A percentile compares a stretch with the other conserved stretches of the same genome.
Evolutionary conservation across 2,329 filamentous ascomycete species (phyloP).

Genomic region (Pseudocercospora fijiensis): DNA sequence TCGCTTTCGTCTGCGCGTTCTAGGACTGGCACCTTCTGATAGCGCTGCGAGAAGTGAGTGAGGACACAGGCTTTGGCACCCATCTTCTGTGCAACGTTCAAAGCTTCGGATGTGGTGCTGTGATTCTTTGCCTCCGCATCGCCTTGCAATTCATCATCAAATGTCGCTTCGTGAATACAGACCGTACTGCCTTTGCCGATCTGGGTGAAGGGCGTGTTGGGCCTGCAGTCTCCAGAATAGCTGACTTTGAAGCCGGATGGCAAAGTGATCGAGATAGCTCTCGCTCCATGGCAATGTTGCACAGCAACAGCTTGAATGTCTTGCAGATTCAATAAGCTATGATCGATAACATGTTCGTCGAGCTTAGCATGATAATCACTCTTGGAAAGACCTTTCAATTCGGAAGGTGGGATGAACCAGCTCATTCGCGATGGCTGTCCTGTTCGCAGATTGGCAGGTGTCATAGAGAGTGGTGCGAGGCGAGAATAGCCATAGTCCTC

Average conservation of each 20-base stretch:
- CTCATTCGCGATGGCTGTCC: conserved; percentile 32
- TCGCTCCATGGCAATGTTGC: conserved; percentile 74
- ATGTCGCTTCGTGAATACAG: conserved; percentile 92
- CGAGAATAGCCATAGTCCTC: conserved; percentile 73
- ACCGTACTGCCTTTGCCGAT: conserved; percentile 76
- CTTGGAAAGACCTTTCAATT: conserved; percentile 25
- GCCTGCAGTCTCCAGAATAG: conserved; percentile 92
- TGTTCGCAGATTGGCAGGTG: conserved; percentile 30
- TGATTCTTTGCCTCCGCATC: conserved; percentile 89
- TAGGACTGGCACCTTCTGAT: conserved; percentile 69
- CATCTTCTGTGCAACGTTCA: conserved; percentile 76
- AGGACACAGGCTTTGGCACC: conserved; percentile 74
- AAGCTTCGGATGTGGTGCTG: conserved; percentile 81
- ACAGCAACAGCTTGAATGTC: conserved; percentile 68
- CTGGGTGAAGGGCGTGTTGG: conserved; percentile 65
- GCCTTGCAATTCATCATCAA: conserved; percentile 76
- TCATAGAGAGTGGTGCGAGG: conserved; percentile 53
- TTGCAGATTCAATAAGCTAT: conserved; percentile 58
- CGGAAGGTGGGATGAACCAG: conserved; percentile 36
- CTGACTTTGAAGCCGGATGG: conserved; percentile 78
- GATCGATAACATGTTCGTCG: conserved; percentile 24
- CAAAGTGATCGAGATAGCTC: conserved; percentile 76
- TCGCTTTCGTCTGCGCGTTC: conserved; percentile 42
- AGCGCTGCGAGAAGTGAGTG: conserved; percentile 94
- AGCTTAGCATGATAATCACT: conserved; percentile 30